Evolutionary conservation across 805 yeast species (phyloP).

Genomic region (Metschnikowia vanudenii): DNA sequence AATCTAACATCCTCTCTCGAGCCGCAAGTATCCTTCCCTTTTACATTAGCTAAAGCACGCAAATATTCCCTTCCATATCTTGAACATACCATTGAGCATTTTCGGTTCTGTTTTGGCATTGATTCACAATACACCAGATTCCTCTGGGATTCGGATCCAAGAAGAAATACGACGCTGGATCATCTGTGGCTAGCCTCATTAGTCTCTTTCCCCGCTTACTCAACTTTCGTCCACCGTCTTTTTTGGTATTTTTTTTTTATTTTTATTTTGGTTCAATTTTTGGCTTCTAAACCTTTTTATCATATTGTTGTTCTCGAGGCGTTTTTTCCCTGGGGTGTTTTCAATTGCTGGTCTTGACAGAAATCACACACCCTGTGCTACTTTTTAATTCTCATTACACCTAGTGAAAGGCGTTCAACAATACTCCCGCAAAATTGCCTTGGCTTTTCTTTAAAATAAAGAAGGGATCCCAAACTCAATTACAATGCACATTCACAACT

Average conservation of each 20-base stretch:
- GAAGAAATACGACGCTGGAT: background rate
- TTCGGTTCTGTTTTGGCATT: background rate
- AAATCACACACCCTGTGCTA: background rate
- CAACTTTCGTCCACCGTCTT: conserved; percentile 1
- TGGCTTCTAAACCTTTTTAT: background rate
- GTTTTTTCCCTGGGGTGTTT: background rate
- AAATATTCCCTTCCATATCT: background rate
- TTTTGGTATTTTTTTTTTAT: too few relatives aligned
- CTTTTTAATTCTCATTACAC: conserved; percentile 1
- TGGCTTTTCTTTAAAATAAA: background rate
- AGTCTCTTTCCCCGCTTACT: background rate
- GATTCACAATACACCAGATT: background rate
- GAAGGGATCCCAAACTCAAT: too few relatives aligned
- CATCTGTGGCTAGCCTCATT: background rate
- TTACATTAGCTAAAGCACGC: background rate
- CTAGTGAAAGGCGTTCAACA: background rate
- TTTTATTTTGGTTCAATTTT: background rate
- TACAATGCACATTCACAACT: background rate
- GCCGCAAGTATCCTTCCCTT: conserved; percentile 1
- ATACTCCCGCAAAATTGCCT: background rate
- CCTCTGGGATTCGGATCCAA: conserved; percentile 4
- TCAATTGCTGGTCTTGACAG: background rate
- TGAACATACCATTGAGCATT: background rate
- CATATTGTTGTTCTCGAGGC: background rate
- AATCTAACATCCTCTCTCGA: background rate